Conservation (phyloP, 176 grass and related monocot genomes). For the Areca catechu region DNA sequence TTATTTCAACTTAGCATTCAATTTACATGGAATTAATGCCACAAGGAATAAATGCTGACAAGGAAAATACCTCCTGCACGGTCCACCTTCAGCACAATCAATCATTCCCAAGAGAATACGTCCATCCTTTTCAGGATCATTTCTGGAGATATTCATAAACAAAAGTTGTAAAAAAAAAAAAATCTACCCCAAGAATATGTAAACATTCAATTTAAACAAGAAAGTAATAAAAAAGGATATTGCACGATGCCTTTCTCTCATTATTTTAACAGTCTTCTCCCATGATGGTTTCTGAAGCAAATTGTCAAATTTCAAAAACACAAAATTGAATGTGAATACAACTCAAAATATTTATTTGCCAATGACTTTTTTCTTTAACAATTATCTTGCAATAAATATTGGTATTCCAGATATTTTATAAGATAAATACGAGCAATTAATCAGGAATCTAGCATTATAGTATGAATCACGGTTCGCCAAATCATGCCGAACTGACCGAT, state of each 20-base stretch:
- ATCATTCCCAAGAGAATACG: conserved; percentile 75
- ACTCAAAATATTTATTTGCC: no score
- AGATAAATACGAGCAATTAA: no score
- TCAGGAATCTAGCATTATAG: no score
- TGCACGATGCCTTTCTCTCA: conserved; percentile 62
- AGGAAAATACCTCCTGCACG: conserved; percentile 75
- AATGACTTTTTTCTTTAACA: no score
- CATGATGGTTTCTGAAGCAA: conserved; percentile 88
- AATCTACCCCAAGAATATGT: neutral
- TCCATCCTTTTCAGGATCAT: conserved; percentile 97
- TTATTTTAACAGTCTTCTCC: conserved; percentile 88
- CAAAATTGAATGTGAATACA: neutral
- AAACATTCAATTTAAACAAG: neutral
- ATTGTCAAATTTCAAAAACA: conserved; percentile 4
- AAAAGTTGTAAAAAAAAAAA: neutral
- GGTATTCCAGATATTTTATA: no score
- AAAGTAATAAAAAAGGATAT: neutral
- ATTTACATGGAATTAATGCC: conserved; percentile 3
- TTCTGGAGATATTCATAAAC: conserved; percentile 36
- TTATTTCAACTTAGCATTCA: no score
- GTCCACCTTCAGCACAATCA: conserved; percentile 71
- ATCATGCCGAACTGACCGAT: no score
- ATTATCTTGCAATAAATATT: no score
- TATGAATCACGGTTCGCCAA: no score
- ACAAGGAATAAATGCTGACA: neutral